These are phyloP conservation scores for Phytophthora parvispora DNA, from an alignment of 352 stramenopile genomes.

Conservation along the genomic window DNA sequence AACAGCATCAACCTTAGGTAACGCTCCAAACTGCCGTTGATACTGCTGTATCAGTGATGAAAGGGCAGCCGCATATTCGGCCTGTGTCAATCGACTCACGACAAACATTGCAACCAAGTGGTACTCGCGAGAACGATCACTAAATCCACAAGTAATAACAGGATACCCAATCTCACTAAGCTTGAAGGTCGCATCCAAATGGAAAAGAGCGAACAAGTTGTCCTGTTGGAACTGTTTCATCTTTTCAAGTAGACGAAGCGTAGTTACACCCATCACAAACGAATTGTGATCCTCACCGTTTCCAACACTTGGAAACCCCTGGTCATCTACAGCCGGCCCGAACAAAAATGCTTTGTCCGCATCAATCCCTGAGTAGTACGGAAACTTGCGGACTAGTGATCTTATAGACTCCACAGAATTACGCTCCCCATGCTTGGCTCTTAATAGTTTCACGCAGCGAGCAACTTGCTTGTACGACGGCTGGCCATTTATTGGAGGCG, in stretches of 20 bases:
- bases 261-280: background rate
- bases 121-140: background rate
- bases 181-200: background rate
- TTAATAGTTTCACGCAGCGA: background rate
- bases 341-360: background rate
- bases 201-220: background rate
- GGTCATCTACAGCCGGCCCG: background rate
- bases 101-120: background rate
- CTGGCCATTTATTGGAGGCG: background rate
- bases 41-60: background rate
- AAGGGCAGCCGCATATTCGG: background rate
- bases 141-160: background rate
- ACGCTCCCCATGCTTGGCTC: background rate
- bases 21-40: background rate
- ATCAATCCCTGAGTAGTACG: background rate
- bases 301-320: background rate
- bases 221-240: background rate
- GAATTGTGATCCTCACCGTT: background rate
- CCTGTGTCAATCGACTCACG: background rate
- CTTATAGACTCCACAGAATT: background rate
- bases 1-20: background rate
- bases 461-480: slow-evolving; percentile 2
- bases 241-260: background rate
- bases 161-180: background rate
- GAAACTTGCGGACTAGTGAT: background rate